Evolutionary conservation across 495 filamentous ascomycete genomes (phyloP).

Genomic region (Hypoxylon lienhwacheense): DNA sequence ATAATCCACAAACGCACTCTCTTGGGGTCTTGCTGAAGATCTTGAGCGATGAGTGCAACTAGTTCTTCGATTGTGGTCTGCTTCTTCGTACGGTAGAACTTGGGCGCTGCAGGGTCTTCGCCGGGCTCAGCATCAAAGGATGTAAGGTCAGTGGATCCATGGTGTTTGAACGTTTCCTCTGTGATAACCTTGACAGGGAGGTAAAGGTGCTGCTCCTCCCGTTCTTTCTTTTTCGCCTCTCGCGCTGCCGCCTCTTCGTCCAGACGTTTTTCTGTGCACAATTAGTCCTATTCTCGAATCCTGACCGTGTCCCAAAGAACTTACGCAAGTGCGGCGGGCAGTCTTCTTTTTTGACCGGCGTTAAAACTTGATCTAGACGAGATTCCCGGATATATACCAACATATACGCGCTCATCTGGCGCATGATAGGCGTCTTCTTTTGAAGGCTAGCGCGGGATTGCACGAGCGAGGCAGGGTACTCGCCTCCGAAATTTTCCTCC

Average conservation of each 20-base stretch:
- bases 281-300: constrained; percentile 37
- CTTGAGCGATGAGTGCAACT: constrained; percentile 65
- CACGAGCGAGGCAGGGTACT: constrained; percentile 64
- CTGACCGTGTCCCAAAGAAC: constrained; percentile 22
- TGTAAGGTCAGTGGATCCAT: constrained; percentile 85
- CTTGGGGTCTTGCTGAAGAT: constrained; percentile 63
- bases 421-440: constrained; percentile 54
- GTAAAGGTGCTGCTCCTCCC: constrained; percentile 91
- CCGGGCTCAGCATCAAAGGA: constrained; percentile 61
- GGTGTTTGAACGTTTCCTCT: constrained; percentile 73
- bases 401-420: constrained; percentile 86
- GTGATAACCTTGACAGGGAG: constrained; percentile 78
- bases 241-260: constrained; percentile 77
- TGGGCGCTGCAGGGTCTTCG: constrained; percentile 61
- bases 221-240: constrained; percentile 77
- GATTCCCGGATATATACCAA: constrained; percentile 94
- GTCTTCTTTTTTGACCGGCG: constrained; percentile 71
- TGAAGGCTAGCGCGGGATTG: constrained; percentile 39
- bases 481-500: constrained; percentile 96
- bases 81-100: constrained; percentile 69
- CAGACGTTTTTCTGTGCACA: constrained; percentile 60
- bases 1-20: constrained; percentile 87
- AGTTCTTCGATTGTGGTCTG: constrained; percentile 75
- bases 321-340: constrained; percentile 81
- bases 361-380: constrained; percentile 75